Evolutionary conservation across 148 eudicot genomes (phyloP), one percentile per base, ranked within the genome.

Genomic region (Persicaria tinctoria): DNA sequence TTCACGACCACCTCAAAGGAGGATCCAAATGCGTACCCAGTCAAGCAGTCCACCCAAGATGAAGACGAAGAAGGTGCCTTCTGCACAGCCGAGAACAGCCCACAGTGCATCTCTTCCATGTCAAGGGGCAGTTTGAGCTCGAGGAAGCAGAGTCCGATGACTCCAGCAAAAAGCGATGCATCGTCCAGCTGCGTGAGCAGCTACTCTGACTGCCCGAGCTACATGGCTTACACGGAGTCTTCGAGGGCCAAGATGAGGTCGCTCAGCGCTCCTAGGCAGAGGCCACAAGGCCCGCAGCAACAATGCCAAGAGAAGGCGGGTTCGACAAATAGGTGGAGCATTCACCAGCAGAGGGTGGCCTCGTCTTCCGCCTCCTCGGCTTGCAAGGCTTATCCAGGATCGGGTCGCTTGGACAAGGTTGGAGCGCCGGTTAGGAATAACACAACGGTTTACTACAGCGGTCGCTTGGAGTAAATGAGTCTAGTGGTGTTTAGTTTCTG

Each of bases 211-310:
- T 79, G 87, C 79, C 98, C 98, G 4, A 94, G 84, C 75, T 94
- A 94, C 81, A 91, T 94, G 98, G 75, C 93, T 5, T 88, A 74
- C 78, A 94, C 98, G 0, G 85, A 91, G 72, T 91, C 98, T n/a
- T 83, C 98, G 0, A 87, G 73, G 77, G 98, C 97, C 12, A 94
- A 91, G 80, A 69, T 79, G 70, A 86, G 98, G 77, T 88, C 98
- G 6, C 70, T 86, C 0, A 91, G 98, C 53, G 98, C 93, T 2
- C 97, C 97, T 0, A 88, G 82, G 68, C 98, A 89, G 18, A 85
- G 97, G 85, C 88, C 88, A 45, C 80, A 83, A 0, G 73, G 78
- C n/a, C 13, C 11, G 5, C 57, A 53, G 57, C 41, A 38, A 6
- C 70, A 66, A 41, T 50, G 51, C 54, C 77, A 86, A 32, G 77